These are phyloP conservation scores for Amborella trichopoda DNA, from an alignment of 164 flowering plant genomes.

Conservation along the genomic window DNA sequence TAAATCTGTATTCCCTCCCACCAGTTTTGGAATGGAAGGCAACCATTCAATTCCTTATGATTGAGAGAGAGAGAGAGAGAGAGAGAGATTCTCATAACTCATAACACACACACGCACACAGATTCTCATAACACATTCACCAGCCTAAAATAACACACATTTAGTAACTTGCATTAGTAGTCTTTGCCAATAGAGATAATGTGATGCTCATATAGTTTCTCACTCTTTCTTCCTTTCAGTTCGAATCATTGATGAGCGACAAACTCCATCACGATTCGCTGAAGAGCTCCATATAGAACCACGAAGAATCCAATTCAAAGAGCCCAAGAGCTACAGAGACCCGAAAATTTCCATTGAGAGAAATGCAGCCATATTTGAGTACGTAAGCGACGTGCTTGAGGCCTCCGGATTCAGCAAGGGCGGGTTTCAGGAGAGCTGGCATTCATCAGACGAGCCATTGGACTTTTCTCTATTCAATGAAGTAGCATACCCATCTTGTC, in stretches of 20 bases:
- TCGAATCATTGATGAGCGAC: neutral
- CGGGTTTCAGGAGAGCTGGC: conserved; percentile 28
- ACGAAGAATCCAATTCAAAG: conserved; percentile 48
- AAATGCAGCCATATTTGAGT: conserved; percentile 34
- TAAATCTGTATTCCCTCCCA: too few relatives aligned
- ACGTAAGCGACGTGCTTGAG: conserved; percentile 43
- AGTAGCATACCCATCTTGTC: conserved; percentile 34
- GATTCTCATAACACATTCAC: too few relatives aligned
- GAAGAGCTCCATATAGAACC: conserved; percentile 43
- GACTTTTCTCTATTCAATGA: conserved; percentile 44
- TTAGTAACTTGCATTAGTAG: too few relatives aligned
- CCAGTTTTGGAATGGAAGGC: too few relatives aligned
- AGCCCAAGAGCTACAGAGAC: conserved; percentile 16
- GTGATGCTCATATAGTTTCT: too few relatives aligned
- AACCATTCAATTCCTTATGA: too few relatives aligned
- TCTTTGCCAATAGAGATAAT: too few relatives aligned
- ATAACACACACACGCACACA: too few relatives aligned
- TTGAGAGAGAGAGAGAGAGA: too few relatives aligned
- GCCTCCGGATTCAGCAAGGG: conserved; percentile 46
- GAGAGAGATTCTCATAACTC: too few relatives aligned
- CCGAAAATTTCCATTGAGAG: conserved; percentile 16
- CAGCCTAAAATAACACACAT: too few relatives aligned
- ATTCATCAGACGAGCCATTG: conserved; percentile 38
- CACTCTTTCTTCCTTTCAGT: too few relatives aligned
- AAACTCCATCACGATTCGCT: conserved; percentile 16